A percentile compares a stretch with the other conserved stretches of the same genome.
Conservation (phyloP, 768 basidiomycete species). For the Hygrophoropsis aurantiaca region DNA sequence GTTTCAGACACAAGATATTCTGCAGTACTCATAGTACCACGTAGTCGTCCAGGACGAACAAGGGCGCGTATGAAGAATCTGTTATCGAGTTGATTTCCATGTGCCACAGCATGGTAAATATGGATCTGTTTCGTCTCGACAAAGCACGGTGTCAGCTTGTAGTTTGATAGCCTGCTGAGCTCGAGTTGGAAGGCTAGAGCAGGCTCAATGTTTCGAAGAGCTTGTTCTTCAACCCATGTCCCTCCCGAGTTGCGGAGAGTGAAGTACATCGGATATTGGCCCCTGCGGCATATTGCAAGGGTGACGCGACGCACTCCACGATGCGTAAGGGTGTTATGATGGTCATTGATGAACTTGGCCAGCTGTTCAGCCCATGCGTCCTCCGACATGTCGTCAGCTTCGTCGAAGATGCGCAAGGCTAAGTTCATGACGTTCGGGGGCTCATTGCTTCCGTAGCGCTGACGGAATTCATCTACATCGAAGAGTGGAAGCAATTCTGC, state of each 20-base stretch:
- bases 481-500: constrained; percentile 73
- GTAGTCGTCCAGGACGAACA: constrained; percentile 91
- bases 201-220: constrained; percentile 97
- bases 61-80: constrained; percentile 98
- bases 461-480: constrained; percentile 66
- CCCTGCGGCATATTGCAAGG: constrained; percentile 86
- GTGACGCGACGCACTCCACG: constrained; percentile 92
- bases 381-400: constrained; percentile 75
- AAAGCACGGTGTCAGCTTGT: constrained; percentile 94
- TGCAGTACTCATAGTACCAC: constrained; percentile 90
- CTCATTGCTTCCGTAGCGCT: constrained; percentile 73
- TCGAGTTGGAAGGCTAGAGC: constrained; percentile 98
- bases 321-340: constrained; percentile 55
- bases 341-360: constrained; percentile 67
- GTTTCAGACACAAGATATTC: constrained; percentile 99
- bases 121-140: constrained; percentile 98
- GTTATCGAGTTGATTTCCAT: constrained; percentile 96
- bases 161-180: constrained; percentile 93
- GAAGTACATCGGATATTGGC: constrained; percentile 92
- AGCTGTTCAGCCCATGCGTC: constrained; percentile 77
- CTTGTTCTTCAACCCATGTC: constrained; percentile 89
- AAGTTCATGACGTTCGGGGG: constrained; percentile 94
- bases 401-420: constrained; percentile 84
- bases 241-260: constrained; percentile 78
- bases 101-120: constrained; percentile 93